Base-by-base conservation (phyloP, 1,284 basidiomycete species). In the Afroboletus lepidellus region DNA sequence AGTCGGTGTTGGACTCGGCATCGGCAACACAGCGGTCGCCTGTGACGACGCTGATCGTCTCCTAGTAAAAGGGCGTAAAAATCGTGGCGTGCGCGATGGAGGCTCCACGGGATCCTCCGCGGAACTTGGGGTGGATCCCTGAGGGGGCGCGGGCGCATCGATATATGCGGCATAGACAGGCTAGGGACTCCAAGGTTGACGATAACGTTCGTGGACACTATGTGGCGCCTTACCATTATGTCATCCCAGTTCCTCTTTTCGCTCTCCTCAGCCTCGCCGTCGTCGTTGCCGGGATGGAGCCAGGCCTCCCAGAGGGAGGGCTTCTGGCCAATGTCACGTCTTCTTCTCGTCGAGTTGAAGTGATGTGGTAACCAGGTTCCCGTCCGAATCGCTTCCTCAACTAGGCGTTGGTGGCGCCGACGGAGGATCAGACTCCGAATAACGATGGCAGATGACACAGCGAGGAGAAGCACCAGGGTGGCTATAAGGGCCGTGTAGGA, bases 401-500 rank as follows among this genome's bases (percentile, higher is more conserved):
- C 69, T 53, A 80, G 61, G 9, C 72, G 74, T 15, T 78, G 77
- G 54, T 83, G 80, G 3, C 84, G 76, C 15, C 81, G 67, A 4
- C 84, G 77, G 18, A 86, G 70, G 41, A 83, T 58, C 53, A 83
- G 73, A 12, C 83, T 84, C 29, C 84, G 81, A 48, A 77, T 57
- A 57, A 86, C 76, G 59, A 86, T 84, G 20, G 81, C 81, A 5
- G 76, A 77, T 11, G 81, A 84, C n/a, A 86, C 78, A 43, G 74
- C 71, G 25, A 86, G 74, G n/a, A 86, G 77, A 25, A 86, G 76
- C 52, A 85, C 74, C 38, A 86, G 76, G 2, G 84, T 86, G 3
- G 84, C 83, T 70, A 78, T 56, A 41, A 77, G 61, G 9, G 65
- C 53, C 16, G 57, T 52, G 18, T 56, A 69, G 0, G 68, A 68